Base-by-base conservation (phyloP, 2,329 filamentous ascomycete species). In the Stagonosporopsis vannaccii region DNA sequence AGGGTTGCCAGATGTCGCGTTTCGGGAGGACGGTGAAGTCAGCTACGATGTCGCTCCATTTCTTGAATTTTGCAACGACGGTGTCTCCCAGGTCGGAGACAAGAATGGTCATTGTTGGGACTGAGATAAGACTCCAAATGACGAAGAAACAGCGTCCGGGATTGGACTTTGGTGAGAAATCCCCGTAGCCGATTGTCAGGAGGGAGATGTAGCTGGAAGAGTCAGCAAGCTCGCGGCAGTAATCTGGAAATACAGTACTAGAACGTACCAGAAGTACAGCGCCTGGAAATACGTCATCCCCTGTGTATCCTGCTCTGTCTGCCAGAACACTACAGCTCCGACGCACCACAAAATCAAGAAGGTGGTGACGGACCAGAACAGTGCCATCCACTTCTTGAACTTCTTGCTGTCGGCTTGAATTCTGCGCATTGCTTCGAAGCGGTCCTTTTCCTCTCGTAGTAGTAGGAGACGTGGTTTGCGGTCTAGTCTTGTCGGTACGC, bases 101-200 rank as follows among this genome's bases (percentile, higher is more conserved):
- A 12, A 97, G 83, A 17, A 96, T 88, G 0, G 93, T 96, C 84
- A 93, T 93, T 2, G 90, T 93, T 0, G 93, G 93, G 3, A 97
- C 82, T 0, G 92, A 92, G 23, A 97, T 83, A 1, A 97, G 75
- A 13, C 88, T 91, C 93, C 93, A 97, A 52, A 97, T 88, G n/a
- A 97, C 90, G 67, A 96, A 97, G 73, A 97, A 96, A 0, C 90
- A 86, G 51, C 90, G 88, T 1, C 90, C 91, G 0, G 87, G 84
- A 61, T 92, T 93, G 2, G 88, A 90, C n/a, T 87, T 80, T 0
- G 92, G 92, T 1, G 87, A 86, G 5, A 89, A 75, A 62, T 96
- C 92, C 3, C 93, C 93, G 66, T 96, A 97, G 1, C 93, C 93
- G 33, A 97, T 90, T 0, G 93, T 97, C 2, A 92, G 81, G 22